These are phyloP conservation scores for Tolypocladium album DNA, from an alignment of 2,329 filamentous ascomycete genomes.

Conservation along the genomic window DNA sequence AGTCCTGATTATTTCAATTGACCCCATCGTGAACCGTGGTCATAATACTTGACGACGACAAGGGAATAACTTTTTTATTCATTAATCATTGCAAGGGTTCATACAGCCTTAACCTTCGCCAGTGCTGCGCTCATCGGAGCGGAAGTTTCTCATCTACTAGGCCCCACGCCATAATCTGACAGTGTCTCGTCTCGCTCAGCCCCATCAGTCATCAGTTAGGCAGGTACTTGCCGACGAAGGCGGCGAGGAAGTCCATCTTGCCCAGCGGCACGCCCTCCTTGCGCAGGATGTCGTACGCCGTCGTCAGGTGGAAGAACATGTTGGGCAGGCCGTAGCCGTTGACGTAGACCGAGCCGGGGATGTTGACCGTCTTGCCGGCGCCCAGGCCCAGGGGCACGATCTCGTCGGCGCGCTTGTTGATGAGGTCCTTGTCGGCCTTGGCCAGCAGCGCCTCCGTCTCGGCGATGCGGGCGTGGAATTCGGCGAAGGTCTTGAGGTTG, in stretches of 20 bases:
- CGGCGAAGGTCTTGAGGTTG: constrained; percentile 22
- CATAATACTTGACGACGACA: neutral
- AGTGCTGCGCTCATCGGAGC: neutral
- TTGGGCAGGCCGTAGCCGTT: constrained; percentile 43
- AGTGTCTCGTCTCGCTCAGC: neutral
- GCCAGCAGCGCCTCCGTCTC: constrained; percentile 17
- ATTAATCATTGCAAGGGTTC: neutral
- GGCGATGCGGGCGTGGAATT: constrained; percentile 22
- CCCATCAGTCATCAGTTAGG: neutral
- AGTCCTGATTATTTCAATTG: no score
- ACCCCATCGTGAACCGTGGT: no score
- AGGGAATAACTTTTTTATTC: neutral
- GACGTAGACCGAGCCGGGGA: constrained; percentile 29
- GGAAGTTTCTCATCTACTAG: neutral
- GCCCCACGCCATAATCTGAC: neutral
- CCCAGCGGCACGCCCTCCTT: constrained; percentile 51
- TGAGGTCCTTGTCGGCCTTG: constrained; percentile 19
- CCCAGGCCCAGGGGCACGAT: constrained; percentile 20
- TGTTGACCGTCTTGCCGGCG: constrained; percentile 11
- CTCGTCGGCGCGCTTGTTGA: constrained; percentile 19
- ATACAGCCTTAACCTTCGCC: neutral
- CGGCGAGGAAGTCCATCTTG: constrained; percentile 42
- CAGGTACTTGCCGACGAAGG: constrained; percentile 18
- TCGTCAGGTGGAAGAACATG: constrained; percentile 52
- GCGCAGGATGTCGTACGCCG: constrained; percentile 49